Percentiles rank a stretch among this genome's conserved stretches.
Conservation (phyloP, 768 basidiomycete genomes). For the Boletus edulis region DNA sequence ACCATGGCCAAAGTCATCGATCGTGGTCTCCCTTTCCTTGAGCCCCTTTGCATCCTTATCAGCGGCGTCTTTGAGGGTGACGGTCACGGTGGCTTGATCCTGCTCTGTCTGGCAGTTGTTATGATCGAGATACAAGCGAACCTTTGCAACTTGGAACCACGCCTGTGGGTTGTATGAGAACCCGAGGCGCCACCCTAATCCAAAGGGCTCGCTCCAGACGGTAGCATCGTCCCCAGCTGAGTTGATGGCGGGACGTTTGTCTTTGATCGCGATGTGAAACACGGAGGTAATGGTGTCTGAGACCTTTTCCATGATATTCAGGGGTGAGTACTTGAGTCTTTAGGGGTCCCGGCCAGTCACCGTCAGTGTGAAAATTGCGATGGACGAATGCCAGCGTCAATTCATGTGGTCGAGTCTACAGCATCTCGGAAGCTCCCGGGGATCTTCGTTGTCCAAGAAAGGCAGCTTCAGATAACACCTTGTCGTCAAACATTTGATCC, state of each 20-base stretch:
- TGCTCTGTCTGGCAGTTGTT: conserved; percentile 19
- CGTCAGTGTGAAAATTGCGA: too few relatives aligned
- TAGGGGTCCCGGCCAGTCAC: too few relatives aligned
- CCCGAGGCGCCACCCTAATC: conserved; percentile 29
- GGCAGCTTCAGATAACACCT: neutral
- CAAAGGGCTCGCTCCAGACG: conserved; percentile 28
- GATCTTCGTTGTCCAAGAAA: conserved; percentile 8
- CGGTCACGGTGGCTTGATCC: conserved; percentile 14
- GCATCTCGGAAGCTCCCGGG: neutral
- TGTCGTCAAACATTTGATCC: too few relatives aligned
- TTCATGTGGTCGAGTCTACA: neutral
- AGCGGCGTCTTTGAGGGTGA: conserved; percentile 8
- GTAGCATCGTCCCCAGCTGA: neutral
- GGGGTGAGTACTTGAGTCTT: too few relatives aligned
- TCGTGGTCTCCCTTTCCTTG: conserved; percentile 15
- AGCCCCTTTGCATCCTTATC: neutral
- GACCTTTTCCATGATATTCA: conserved; percentile 20
- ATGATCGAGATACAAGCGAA: conserved; percentile 29
- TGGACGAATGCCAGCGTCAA: too few relatives aligned
- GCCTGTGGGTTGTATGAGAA: conserved; percentile 15
- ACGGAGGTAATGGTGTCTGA: conserved; percentile 23
- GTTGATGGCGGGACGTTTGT: conserved; percentile 18
- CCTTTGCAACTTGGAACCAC: conserved; percentile 20
- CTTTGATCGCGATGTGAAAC: conserved; percentile 24
- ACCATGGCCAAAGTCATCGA: conserved; percentile 27